Base-by-base conservation (phyloP, 768 basidiomycete genomes). In the Collybia nuda region DNA sequence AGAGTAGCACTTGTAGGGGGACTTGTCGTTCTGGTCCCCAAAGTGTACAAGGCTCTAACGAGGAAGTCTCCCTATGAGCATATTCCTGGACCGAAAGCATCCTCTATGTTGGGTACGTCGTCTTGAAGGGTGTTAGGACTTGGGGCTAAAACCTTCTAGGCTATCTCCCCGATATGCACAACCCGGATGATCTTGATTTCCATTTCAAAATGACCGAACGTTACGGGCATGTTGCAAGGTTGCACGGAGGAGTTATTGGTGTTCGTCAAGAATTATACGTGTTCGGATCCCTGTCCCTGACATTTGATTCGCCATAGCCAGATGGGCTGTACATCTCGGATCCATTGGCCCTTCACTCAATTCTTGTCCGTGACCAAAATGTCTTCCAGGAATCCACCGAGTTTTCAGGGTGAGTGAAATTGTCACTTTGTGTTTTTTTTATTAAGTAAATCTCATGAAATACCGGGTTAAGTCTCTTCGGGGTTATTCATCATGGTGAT, bases 251-350 rank as follows among this genome's bases (percentile, higher is more conserved):
- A 12, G 19, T 58, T n/a, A 39, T 58, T 0, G 57, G 53, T 19
- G 62, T 63, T 43, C 28, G 57, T 29, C 2, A 26, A 7, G 6
- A 2, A 17, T 38, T 1, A 9, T 24, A 17, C 26, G 3, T n/a
- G 15, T 21, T 21, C n/a, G 8, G 8, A 7, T n/a, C 22, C 1
- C 6, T n/a, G n/a, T 17, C 3, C 17, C 18, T 36, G 36, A 38
- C 8, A 35, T 23, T 22, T n/a, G 3, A 19, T 11, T 28, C 11
- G n/a, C n/a, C 26, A 15, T 18, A 63, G 61, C 19, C 53, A 22
- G 61, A 65, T 40, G 63, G 60, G 5, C 40, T 65, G 18, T 65
- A 65, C 24, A 53, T 65, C 19, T 58, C 62, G 2, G 63, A 65
- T 46, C 63, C 63, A 1, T 47, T 54, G 14, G 63, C 63, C 0